These are phyloP conservation scores for Elsinoe perseae DNA, from an alignment of 2,329 filamentous ascomycete species.

Conservation along the genomic window DNA sequence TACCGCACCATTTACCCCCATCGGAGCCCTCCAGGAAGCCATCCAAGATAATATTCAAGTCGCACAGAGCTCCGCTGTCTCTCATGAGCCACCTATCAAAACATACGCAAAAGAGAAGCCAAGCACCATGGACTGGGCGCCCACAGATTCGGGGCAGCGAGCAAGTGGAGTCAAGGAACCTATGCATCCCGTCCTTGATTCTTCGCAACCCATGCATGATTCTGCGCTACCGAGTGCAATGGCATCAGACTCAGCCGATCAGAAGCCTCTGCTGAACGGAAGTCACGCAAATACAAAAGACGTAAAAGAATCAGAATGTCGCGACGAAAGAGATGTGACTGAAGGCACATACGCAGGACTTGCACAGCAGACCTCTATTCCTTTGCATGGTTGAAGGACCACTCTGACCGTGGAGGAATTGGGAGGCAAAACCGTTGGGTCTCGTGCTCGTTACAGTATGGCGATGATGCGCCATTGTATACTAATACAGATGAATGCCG, in stretches of 20 bases:
- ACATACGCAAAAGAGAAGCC: background rate
- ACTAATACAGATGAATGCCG: no score
- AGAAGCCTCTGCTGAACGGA: background rate
- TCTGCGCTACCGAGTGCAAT: background rate
- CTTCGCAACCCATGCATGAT: background rate
- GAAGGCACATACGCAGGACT: background rate
- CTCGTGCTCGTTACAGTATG: no score
- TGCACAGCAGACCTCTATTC: background rate
- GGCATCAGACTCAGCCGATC: background rate
- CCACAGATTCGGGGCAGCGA: background rate
- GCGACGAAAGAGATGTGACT: background rate
- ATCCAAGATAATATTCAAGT: background rate
- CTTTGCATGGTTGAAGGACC: no score
- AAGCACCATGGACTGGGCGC: constrained; percentile 1
- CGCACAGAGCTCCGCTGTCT: background rate
- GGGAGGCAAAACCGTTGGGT: no score
- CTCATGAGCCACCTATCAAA: background rate
- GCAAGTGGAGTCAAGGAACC: background rate
- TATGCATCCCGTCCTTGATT: background rate
- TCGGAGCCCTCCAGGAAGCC: background rate
- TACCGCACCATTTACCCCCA: background rate
- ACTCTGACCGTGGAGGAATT: no score
- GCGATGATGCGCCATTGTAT: no score
- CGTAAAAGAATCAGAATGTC: background rate
- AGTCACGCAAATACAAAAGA: background rate